Percentiles rank a stretch among this genome's conserved stretches.
phyloP scores from a whole-genome alignment of 2,329 filamentous ascomycete species.

The Neopestalotiopsis rosae region DNA sequence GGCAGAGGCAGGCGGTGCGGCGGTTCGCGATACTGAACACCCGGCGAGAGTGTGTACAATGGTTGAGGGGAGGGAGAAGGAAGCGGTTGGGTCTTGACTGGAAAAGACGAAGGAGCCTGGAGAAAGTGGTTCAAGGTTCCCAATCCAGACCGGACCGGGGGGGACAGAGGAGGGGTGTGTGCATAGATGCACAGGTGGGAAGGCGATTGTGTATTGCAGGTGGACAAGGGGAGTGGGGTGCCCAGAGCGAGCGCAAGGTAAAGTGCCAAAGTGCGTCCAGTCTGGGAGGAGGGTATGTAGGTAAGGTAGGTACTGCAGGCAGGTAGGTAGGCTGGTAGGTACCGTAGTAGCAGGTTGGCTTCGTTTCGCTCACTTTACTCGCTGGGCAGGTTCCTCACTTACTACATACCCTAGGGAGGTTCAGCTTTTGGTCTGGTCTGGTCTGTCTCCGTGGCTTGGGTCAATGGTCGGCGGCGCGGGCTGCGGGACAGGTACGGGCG shows the following conservation, averaged over 20 bases:
- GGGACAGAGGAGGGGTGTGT: slow-evolving; percentile 5
- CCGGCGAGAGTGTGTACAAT: slow-evolving; percentile 27
- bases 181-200: neutral
- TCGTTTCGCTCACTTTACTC: slow-evolving; percentile 10
- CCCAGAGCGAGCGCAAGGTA: neutral
- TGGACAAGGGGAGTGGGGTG: slow-evolving; percentile 4
- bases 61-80: slow-evolving; percentile 25
- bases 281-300: too few species aligned
- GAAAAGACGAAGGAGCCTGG: slow-evolving; percentile 19
- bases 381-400: slow-evolving; percentile 15
- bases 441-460: neutral
- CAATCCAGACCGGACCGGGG: slow-evolving; percentile 20
- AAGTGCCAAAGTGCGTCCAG: too few species aligned
- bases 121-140: slow-evolving; percentile 22
- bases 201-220: neutral
- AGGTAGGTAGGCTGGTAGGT: too few species aligned
- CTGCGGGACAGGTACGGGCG: neutral
- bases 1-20: slow-evolving; percentile 23
- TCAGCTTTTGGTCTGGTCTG: too few species aligned
- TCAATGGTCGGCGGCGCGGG: neutral
- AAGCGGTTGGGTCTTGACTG: slow-evolving; percentile 28
- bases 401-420: neutral
- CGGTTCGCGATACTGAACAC: slow-evolving; percentile 31
- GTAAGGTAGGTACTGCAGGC: too few species aligned
- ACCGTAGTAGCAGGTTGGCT: too few species aligned